phyloP scores from a whole-genome alignment of 805 yeast genomes.

The Yarrowia hollandica region DNA sequence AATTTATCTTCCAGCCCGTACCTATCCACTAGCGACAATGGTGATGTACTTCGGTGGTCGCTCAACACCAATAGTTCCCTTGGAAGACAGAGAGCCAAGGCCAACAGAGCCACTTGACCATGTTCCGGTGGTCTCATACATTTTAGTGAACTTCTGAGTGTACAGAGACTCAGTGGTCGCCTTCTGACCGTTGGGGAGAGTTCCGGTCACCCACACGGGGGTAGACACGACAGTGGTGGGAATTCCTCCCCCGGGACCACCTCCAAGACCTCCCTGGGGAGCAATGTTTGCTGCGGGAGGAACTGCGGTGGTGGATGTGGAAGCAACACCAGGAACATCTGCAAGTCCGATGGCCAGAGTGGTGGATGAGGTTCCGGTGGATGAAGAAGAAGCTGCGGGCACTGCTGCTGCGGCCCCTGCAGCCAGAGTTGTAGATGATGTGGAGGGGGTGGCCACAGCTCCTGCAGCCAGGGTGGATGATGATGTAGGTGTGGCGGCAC shows the following conservation, averaged over 20 bases:
- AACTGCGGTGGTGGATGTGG: conserved; percentile 29
- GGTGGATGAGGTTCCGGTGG: conserved; percentile 4
- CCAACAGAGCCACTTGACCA: conserved; percentile 73
- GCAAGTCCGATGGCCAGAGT: background rate
- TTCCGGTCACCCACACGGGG: conserved; percentile 34
- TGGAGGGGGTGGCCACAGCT: conserved; percentile 2
- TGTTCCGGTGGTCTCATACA: conserved; percentile 45
- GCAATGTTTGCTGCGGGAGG: conserved; percentile 30
- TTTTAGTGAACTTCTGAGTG: conserved; percentile 46
- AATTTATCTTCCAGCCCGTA: background rate
- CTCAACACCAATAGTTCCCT: conserved; percentile 63
- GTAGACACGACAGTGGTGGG: conserved; percentile 31
- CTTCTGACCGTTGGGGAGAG: conserved; percentile 37
- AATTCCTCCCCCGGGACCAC: conserved; percentile 32
- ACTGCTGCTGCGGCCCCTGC: background rate
- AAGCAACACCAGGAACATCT: background rate
- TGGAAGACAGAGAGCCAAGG: conserved; percentile 55
- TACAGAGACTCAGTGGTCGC: conserved; percentile 46
- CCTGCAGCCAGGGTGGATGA: conserved; percentile 5
- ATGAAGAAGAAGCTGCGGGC: background rate
- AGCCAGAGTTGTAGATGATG: background rate
- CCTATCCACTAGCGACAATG: conserved; percentile 6
- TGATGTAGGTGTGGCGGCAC: background rate
- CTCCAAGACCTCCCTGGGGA: conserved; percentile 32
- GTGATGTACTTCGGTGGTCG: conserved; percentile 32